Percentiles rank a stretch among this genome's conserved stretches.
These are phyloP conservation scores for Macrotyloma uniflorum DNA, from an alignment of 306 rosid genomes.

Conservation along the genomic window DNA sequence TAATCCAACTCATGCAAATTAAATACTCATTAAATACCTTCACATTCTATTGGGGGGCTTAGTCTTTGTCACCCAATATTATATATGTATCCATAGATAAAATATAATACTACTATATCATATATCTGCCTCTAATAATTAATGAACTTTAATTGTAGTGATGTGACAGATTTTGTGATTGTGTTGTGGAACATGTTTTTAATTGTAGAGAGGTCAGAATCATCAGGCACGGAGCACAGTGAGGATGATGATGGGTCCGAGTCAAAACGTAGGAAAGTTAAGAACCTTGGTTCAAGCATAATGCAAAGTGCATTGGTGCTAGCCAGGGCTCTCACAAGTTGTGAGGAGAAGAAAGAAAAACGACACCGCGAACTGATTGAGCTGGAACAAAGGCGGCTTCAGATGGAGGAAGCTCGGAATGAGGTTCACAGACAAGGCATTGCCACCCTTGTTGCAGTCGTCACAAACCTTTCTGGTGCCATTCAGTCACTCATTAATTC, in stretches of 20 bases:
- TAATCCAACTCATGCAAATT: constrained; percentile 51
- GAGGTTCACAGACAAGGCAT: constrained; percentile 62
- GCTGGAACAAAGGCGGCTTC: constrained; percentile 47
- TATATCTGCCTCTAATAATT: background rate
- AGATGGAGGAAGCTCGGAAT: constrained; percentile 55
- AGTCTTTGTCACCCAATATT: background rate
- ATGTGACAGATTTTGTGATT: constrained; percentile 13
- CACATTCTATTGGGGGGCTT: constrained; percentile 4
- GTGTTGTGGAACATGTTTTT: background rate
- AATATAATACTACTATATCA: background rate
- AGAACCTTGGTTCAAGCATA: constrained; percentile 61
- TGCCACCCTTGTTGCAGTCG: constrained; percentile 52
- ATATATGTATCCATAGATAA: background rate
- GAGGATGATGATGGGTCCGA: constrained; percentile 47
- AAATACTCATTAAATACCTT: constrained; percentile 35
- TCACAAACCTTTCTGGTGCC: constrained; percentile 64
- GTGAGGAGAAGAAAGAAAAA: constrained; percentile 63
- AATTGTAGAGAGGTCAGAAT: constrained; percentile 48
- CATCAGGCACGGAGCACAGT: constrained; percentile 48
- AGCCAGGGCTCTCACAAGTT: constrained; percentile 48
- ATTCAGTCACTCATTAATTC: constrained; percentile 56
- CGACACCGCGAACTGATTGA: constrained; percentile 60
- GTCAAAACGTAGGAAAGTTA: constrained; percentile 51
- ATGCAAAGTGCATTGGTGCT: constrained; percentile 54
- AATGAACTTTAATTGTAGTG: background rate